These are phyloP conservation scores for Podospora conica DNA, from an alignment of 495 filamentous ascomycete genomes.

Conservation along the genomic window DNA sequence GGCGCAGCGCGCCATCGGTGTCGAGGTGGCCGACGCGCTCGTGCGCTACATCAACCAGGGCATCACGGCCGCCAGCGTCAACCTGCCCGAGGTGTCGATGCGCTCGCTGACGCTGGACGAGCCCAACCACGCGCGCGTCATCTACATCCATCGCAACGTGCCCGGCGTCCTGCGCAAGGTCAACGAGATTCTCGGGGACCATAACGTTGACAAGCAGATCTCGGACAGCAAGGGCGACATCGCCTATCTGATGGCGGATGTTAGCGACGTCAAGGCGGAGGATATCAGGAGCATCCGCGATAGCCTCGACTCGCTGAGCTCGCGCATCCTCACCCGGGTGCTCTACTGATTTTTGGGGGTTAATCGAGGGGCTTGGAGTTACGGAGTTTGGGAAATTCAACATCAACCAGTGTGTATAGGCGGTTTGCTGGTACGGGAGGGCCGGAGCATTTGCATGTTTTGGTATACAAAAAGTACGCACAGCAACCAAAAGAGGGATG, in stretches of 20 bases:
- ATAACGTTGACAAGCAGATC: slow-evolving; percentile 99
- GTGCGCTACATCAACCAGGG: slow-evolving; percentile 92
- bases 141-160: slow-evolving; percentile 94
- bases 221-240: slow-evolving; percentile 90
- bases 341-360: slow-evolving; percentile 57
- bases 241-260: slow-evolving; percentile 97
- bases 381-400: slow-evolving; percentile 19
- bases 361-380: slow-evolving; percentile 10
- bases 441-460: background rate
- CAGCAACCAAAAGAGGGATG: background rate
- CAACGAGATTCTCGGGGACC: slow-evolving; percentile 85
- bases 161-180: slow-evolving; percentile 90
- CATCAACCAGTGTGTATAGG: background rate
- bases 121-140: slow-evolving; percentile 78
- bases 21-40: slow-evolving; percentile 83
- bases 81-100: slow-evolving; percentile 88
- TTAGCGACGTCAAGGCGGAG: slow-evolving; percentile 70
- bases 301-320: slow-evolving; percentile 71
- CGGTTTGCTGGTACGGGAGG: background rate
- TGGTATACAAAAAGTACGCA: background rate
- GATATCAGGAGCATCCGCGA: slow-evolving; percentile 84
- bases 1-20: slow-evolving; percentile 91
- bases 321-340: slow-evolving; percentile 80
- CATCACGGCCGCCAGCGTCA: slow-evolving; percentile 82
- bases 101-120: slow-evolving; percentile 83